Evolutionary conservation across 1,284 basidiomycete species (phyloP).

Genomic region (Pseudozyma thailandica): DNA sequence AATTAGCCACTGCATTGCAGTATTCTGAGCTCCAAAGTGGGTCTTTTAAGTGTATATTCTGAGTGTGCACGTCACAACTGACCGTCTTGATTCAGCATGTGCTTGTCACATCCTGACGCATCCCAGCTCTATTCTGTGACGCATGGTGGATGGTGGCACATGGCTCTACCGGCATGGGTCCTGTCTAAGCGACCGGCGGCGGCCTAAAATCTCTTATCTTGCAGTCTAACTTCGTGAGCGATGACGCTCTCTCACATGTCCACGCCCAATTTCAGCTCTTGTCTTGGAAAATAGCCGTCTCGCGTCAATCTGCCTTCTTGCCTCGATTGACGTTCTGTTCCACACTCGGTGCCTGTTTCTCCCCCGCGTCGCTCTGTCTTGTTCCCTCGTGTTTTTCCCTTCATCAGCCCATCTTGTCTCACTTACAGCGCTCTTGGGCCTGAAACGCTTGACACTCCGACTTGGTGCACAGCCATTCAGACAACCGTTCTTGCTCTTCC

Average conservation of each 20-base stretch:
- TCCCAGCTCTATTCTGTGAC: neutral
- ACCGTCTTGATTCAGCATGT: no score
- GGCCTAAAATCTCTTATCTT: slow-evolving; percentile 8
- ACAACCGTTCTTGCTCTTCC: neutral
- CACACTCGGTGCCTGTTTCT: neutral
- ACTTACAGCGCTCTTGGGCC: no score
- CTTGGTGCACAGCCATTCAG: neutral
- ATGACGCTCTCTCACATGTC: slow-evolving; percentile 20
- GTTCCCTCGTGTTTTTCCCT: neutral
- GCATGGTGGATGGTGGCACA: neutral
- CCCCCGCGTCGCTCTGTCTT: neutral
- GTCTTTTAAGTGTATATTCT: no score
- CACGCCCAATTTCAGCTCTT: neutral
- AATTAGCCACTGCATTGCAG: no score
- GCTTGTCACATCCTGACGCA: no score
- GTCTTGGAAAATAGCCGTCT: neutral
- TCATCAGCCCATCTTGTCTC: no score
- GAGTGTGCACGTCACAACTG: no score
- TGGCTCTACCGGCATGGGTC: neutral
- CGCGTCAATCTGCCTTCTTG: neutral
- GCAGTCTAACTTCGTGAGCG: neutral
- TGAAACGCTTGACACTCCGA: no score
- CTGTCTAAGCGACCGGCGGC: slow-evolving; percentile 20
- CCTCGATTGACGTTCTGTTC: neutral
- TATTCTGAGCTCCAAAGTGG: no score